Conservation (phyloP, 2,329 filamentous ascomycete species). For the Talaromyces sp. region DNA sequence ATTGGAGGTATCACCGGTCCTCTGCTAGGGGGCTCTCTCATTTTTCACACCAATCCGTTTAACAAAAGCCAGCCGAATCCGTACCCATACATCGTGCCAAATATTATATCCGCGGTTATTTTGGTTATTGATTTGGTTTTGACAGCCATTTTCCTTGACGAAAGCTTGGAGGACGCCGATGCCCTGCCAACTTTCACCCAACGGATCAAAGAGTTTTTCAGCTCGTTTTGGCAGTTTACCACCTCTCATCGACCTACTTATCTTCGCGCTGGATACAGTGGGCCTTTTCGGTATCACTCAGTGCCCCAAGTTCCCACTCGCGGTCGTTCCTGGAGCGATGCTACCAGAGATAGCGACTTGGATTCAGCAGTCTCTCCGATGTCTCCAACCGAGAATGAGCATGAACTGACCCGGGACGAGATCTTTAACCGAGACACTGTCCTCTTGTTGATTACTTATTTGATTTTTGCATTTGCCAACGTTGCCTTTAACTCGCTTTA, state of each 20-base stretch:
- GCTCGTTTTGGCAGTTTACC: slow-evolving; percentile 66
- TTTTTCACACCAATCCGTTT: slow-evolving; percentile 58
- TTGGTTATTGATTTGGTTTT: slow-evolving; percentile 68
- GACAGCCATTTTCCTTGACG: slow-evolving; percentile 75
- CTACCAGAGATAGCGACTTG: slow-evolving; percentile 39
- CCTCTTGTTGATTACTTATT: slow-evolving; percentile 74
- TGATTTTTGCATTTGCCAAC: slow-evolving; percentile 90
- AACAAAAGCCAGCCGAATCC: slow-evolving; percentile 46
- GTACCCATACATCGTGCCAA: slow-evolving; percentile 82
- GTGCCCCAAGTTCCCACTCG: neutral
- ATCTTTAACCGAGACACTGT: slow-evolving; percentile 77
- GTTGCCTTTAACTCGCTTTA: slow-evolving; percentile 94
- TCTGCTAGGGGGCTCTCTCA: slow-evolving; percentile 79
- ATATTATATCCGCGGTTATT: slow-evolving; percentile 69
- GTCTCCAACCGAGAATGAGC: slow-evolving; percentile 30
- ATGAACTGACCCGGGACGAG: slow-evolving; percentile 50
- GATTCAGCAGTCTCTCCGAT: slow-evolving; percentile 41
- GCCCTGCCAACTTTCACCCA: slow-evolving; percentile 56
- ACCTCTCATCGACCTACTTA: slow-evolving; percentile 56
- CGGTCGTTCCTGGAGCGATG: slow-evolving; percentile 11
- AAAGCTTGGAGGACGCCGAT: slow-evolving; percentile 69
- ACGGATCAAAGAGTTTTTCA: slow-evolving; percentile 56
- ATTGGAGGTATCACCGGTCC: slow-evolving; percentile 90
- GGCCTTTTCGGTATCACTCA: slow-evolving; percentile 19
- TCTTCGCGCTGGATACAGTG: slow-evolving; percentile 34